These are phyloP conservation scores for Pythium insidiosum DNA, from an alignment of 352 stramenopile species.

Conservation along the genomic window DNA sequence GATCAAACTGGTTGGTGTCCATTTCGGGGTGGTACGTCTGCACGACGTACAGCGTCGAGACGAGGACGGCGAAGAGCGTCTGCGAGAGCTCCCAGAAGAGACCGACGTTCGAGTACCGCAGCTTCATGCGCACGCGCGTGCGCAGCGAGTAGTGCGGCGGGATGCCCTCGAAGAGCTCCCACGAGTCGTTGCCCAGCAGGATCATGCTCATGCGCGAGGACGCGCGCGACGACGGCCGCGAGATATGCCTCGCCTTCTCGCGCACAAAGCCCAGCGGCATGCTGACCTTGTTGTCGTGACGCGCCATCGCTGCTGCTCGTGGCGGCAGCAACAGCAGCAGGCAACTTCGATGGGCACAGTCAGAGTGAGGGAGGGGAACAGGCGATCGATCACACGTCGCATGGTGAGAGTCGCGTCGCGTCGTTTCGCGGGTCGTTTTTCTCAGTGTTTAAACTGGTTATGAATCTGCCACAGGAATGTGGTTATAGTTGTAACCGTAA, in stretches of 20 bases:
- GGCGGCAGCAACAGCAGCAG: no score
- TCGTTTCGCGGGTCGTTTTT: no score
- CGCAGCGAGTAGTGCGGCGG: slow-evolving; percentile 40
- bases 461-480: no score
- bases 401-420: no score
- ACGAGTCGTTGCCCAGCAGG: slow-evolving; percentile 19
- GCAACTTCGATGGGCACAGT: no score
- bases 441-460: no score
- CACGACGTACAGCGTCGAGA: slow-evolving; percentile 38
- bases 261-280: not conserved
- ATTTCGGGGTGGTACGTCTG: slow-evolving; percentile 33
- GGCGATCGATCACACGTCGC: no score
- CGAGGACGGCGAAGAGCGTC: slow-evolving; percentile 41
- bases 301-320: not conserved
- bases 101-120: slow-evolving; percentile 41
- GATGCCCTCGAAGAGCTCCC: slow-evolving; percentile 39
- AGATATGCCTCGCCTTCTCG: not conserved
- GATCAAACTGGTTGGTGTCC: slow-evolving; percentile 23
- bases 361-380: no score
- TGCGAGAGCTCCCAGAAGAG: slow-evolving; percentile 52
- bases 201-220: slow-evolving; percentile 9
- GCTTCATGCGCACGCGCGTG: slow-evolving; percentile 46
- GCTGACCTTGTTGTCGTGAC: not conserved
- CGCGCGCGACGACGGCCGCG: not conserved
- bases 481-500: no score